Evolutionary conservation across 2,329 filamentous ascomycete genomes (phyloP), one percentile per base, ranked within the genome.

Genomic region (Torrubiellomyces zombiae): DNA sequence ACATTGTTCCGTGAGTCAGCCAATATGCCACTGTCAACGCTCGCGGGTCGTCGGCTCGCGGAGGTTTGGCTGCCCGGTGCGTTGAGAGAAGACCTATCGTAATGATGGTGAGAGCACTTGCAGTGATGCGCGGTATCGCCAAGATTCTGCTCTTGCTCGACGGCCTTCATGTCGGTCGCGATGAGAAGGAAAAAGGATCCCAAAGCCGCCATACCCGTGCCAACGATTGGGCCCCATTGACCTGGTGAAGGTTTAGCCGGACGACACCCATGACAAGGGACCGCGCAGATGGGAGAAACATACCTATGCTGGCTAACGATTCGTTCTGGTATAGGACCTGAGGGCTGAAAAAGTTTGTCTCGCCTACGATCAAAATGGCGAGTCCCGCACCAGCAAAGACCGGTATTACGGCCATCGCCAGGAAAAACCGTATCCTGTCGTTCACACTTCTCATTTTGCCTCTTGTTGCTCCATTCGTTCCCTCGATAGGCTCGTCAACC

Each of bases 221-320:
- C 70, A 13, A 63, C 62, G 7, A 73, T 60, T 0, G 67, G 65
- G 9, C 57, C 58, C 67, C 68, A 73, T 47, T 73, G 66, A 18
- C 64, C 60, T 63, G 10, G 18, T 23, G 14, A 14, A n/a, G n/a
- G n/a, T n/a, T n/a, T n/a, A n/a, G n/a, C n/a, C n/a, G n/a, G n/a
- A n/a, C n/a, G n/a, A n/a, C n/a, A n/a, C n/a, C n/a, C n/a, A n/a
- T n/a, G n/a, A n/a, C n/a, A n/a, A n/a, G 3, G 3, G 5, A 6
- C 16, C 14, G 7, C 9, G 13, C 7, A 16, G 13, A 12, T 9
- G 18, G 17, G 7, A 4, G 10, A 4, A 3, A 47, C 57, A 34
- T 45, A 68, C 67, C 69, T 24, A 76, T 56, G 32, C 62, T 71
- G 5, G 53, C 52, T 26, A 76, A 65, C 0, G 69, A 67, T 31